Conservation (phyloP, 2,329 filamentous ascomycete species). For the Pleoardoris graminearum region DNA sequence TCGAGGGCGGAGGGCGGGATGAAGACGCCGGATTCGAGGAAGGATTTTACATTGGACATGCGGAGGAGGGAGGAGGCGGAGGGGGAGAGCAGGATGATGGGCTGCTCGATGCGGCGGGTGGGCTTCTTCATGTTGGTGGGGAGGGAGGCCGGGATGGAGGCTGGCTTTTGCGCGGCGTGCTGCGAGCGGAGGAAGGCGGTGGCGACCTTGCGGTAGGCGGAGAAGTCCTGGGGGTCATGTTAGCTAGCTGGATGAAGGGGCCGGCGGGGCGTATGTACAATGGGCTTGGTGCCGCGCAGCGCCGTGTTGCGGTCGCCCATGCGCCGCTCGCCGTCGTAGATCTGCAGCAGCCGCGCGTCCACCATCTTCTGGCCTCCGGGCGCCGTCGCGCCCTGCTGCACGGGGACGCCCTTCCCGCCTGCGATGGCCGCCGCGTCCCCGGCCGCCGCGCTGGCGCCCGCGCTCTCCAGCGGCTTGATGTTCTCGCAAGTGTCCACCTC, state of each 20-base stretch:
- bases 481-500: conserved; percentile 82
- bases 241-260: conserved; percentile 9
- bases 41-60: conserved; percentile 93
- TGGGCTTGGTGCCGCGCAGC: conserved; percentile 83
- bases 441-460: conserved; percentile 50
- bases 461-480: conserved; percentile 79
- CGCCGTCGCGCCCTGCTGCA: conserved; percentile 44
- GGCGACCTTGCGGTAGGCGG: conserved; percentile 85
- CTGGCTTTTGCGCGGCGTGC: conserved; percentile 34
- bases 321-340: conserved; percentile 87
- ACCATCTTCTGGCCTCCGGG: conserved; percentile 50
- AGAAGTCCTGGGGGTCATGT: conserved; percentile 77
- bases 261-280: conserved; percentile 59
- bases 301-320: conserved; percentile 92
- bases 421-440: conserved; percentile 58
- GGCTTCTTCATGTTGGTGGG: conserved; percentile 49
- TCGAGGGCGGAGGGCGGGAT: conserved; percentile 65
- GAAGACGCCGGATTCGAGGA: conserved; percentile 85
- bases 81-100: conserved; percentile 95
- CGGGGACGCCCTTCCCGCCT: conserved; percentile 50
- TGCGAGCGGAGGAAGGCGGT: conserved; percentile 68
- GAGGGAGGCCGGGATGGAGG: conserved; percentile 34
- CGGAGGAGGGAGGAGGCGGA: conserved; percentile 93
- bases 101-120: conserved; percentile 58
- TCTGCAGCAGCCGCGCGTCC: conserved; percentile 81